Evolutionary conservation across 2,329 filamentous ascomycete species (phyloP).

Genomic region (Penicillium sp.): DNA sequence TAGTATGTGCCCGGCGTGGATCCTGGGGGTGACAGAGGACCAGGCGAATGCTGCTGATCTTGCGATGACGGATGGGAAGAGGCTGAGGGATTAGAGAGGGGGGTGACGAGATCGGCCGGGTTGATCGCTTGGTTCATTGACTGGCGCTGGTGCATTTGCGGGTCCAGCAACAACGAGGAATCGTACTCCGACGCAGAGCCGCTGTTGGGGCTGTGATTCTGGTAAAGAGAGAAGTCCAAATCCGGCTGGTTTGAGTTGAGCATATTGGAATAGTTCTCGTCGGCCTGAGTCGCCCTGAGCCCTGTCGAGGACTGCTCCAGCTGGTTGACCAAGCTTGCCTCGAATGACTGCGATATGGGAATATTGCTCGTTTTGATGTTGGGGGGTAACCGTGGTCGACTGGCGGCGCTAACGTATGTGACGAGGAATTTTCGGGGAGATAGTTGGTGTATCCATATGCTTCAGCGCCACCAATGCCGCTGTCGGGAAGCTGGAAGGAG

Average conservation of each 20-base stretch:
- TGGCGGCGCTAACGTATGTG: slow-evolving; percentile 30
- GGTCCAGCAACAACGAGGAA: slow-evolving; percentile 40
- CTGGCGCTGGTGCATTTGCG: slow-evolving; percentile 38
- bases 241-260: slow-evolving; percentile 38
- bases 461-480: slow-evolving; percentile 29
- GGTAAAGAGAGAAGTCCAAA: slow-evolving; percentile 42
- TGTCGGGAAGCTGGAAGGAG: slow-evolving; percentile 31
- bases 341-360: slow-evolving; percentile 37
- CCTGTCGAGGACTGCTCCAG: slow-evolving; percentile 32
- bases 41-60: slow-evolving; percentile 51
- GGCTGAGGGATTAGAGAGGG: slow-evolving; percentile 50
- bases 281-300: slow-evolving; percentile 28
- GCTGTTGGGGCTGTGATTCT: slow-evolving; percentile 32
- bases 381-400: slow-evolving; percentile 35
- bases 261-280: slow-evolving; percentile 40
- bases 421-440: slow-evolving; percentile 29
- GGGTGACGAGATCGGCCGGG: slow-evolving; percentile 46
- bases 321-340: slow-evolving; percentile 36
- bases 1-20: slow-evolving; percentile 52
- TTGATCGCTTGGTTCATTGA: slow-evolving; percentile 44
- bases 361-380: slow-evolving; percentile 27
- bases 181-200: slow-evolving; percentile 35
- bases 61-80: slow-evolving; percentile 57
- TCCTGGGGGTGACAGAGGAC: slow-evolving; percentile 53
- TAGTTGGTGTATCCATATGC: slow-evolving; percentile 39